Percentiles rank a stretch among this genome's conserved stretches.
Evolutionary conservation across 768 basidiomycete genomes (phyloP).

Genomic region (Agrocybe chaxingu): DNA sequence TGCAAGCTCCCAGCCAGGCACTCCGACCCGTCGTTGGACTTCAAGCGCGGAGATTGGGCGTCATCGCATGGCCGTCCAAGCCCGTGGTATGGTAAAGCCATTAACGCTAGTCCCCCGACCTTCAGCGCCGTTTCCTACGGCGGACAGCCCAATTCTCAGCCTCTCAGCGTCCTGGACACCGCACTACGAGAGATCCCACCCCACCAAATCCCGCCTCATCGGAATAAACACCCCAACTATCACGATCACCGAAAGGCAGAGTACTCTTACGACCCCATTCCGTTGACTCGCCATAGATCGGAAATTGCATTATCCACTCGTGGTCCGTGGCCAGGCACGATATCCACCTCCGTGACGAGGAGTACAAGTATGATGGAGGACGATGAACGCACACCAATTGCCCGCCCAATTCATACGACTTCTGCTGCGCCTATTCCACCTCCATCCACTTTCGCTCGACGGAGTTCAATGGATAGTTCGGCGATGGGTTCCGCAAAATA

Average conservation of each 20-base stretch:
- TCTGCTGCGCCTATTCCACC: slow-evolving; percentile 1
- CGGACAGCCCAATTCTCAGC: too few relatives aligned
- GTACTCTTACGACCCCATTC: background rate
- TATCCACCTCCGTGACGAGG: slow-evolving; percentile 23
- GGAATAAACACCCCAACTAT: background rate
- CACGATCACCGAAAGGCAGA: background rate
- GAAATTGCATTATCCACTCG: slow-evolving; percentile 7
- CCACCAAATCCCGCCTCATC: too few relatives aligned
- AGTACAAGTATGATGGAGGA: slow-evolving; percentile 21
- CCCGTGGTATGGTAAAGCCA: too few relatives aligned
- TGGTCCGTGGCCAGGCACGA: slow-evolving; percentile 18
- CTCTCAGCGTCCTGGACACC: too few relatives aligned
- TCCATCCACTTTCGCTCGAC: background rate
- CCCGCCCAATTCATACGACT: slow-evolving; percentile 12
- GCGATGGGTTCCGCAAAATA: slow-evolving; percentile 47
- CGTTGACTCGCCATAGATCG: slow-evolving; percentile 10
- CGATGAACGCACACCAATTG: slow-evolving; percentile 33
- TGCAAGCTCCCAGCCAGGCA: too few relatives aligned
- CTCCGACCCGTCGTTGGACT: too few relatives aligned
- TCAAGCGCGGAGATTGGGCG: too few relatives aligned
- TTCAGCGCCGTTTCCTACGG: too few relatives aligned
- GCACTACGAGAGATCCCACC: too few relatives aligned
- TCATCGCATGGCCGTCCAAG: too few relatives aligned
- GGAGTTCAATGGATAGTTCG: slow-evolving; percentile 6
- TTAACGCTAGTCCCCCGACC: too few relatives aligned